Base-by-base conservation (phyloP, 768 basidiomycete genomes). In the Panus rudis region DNA sequence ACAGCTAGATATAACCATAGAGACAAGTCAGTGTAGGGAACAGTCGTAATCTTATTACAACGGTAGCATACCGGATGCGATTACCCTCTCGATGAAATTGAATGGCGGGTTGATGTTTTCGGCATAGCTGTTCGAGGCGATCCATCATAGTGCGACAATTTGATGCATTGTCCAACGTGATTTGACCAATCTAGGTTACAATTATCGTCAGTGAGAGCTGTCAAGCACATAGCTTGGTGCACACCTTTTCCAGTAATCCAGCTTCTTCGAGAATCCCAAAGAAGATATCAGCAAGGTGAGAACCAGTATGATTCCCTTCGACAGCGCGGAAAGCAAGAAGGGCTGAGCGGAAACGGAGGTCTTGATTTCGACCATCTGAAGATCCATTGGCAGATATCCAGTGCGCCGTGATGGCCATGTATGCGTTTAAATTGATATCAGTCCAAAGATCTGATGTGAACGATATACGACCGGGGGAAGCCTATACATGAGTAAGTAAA, bases 401-500 rank as follows among this genome's bases (percentile, higher is more conserved):
- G 41, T 71, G 70, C 0, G 59, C 66, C 3, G 68, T 72, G 0
- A 69, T 56, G 7, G 66, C 71, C 65, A 71, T 69, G 49, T 54
- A 71, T 6, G 67, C 56, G 0, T 33, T 22, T 4, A 62, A 50
- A 25, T 66, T 64, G 3, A 48, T 43, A 38, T 70, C 65, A 10
- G 59, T 52, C 70, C 51, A 52, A 11, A 48, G 26, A 19, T 52
- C 47, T 2, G 51, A 30, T 1, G 44, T 49, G n/a, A 43, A 43
- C 1, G 44, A 49, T 6, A 49, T 24, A n/a, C 41, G 26, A 3
- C 33, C 27, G 16, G 12, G 27, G 7, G 41, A 8, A 23, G 7
- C 16, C 46, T 23, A n/a, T n/a, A n/a, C n/a, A n/a, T n/a, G n/a
- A n/a, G n/a, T n/a, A n/a, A n/a, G n/a, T n/a, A n/a, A n/a, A n/a